Evolutionary conservation across 169 alveolate species (phyloP), one percentile per base, ranked within the genome.

Genomic region (Plasmodium vivax): DNA sequence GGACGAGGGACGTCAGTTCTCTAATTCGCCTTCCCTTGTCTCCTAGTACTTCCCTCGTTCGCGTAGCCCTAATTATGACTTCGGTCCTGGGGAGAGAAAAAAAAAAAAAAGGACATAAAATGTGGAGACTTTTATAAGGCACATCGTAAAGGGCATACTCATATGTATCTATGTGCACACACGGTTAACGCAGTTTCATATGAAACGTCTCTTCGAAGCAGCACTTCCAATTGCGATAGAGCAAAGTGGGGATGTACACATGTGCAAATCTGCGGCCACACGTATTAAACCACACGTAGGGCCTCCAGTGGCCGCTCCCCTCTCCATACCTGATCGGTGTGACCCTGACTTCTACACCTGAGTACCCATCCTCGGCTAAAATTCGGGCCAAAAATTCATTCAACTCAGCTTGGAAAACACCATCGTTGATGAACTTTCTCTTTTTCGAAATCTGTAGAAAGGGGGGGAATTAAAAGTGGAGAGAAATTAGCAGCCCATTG

Each of bases 351-450:
- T 99, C 99, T 32, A 99, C 99, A 72, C 99, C 99, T 32, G 99
- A 99, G 96, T 98, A 99, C 41, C 99, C 99, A 94, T 98, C 99
- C 87, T 99, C 99, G 14, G 99, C 99, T 77, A 99, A 98, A 38
- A 99, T 97, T 83, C 99, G 97, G 73, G 99, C 98, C 74, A 99
- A 98, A 97, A 99, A 98, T 94, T 99, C 99, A 96, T 99, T 99
- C 85, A 99, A 98, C 97, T 99, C 99, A 68, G 99, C 99, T 95
- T 99, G 96, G 98, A 99, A 99, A 85, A 99, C 99, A 73, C 99
- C 99, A 94, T 99, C 99, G 82, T 98, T 98, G 68, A 99, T 99
- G 97, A 99, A 99, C 97, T 99, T 98, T 68, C 98, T 96, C 94
- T 98, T 98, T 96, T 98, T 98, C 95, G 99, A 98, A 85, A 97